Percentiles rank a stretch among this genome's conserved stretches.
Conservation (phyloP, 352 stramenopile species). For the Phytopythium boreale region DNA sequence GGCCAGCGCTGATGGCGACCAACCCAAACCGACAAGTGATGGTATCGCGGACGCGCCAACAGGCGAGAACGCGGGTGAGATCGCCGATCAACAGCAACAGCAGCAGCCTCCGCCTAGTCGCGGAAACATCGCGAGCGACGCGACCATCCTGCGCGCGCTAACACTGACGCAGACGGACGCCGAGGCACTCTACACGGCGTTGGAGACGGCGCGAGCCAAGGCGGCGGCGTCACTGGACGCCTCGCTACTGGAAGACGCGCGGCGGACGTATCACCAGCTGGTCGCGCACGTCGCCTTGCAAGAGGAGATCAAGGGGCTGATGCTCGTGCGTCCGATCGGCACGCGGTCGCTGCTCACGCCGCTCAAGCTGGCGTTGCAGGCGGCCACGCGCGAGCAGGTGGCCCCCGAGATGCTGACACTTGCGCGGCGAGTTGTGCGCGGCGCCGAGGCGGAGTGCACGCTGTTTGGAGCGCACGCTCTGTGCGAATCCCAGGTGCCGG, state of each 20-base stretch:
- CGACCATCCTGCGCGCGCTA: constrained; percentile 45
- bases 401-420: constrained; percentile 51
- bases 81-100: background rate
- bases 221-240: constrained; percentile 32
- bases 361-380: constrained; percentile 50
- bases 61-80: background rate
- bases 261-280: constrained; percentile 66
- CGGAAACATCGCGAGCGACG: constrained; percentile 15
- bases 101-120: constrained; percentile 10
- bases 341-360: constrained; percentile 64
- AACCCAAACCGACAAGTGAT: background rate
- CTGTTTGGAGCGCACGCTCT: constrained; percentile 75
- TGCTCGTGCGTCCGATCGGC: constrained; percentile 66
- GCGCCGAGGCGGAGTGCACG: constrained; percentile 74
- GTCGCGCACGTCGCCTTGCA: constrained; percentile 67
- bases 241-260: constrained; percentile 44
- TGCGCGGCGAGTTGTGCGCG: constrained; percentile 60
- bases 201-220: constrained; percentile 65
- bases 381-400: constrained; percentile 48
- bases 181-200: constrained; percentile 71
- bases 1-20: background rate
- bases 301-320: constrained; percentile 76
- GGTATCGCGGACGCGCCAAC: background rate
- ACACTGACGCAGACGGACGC: constrained; percentile 64
- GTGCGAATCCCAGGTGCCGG: constrained; percentile 50